These are phyloP conservation scores for Tritrichomonas foetus DNA, from an alignment of 208 protist species.

Conservation along the genomic window DNA sequence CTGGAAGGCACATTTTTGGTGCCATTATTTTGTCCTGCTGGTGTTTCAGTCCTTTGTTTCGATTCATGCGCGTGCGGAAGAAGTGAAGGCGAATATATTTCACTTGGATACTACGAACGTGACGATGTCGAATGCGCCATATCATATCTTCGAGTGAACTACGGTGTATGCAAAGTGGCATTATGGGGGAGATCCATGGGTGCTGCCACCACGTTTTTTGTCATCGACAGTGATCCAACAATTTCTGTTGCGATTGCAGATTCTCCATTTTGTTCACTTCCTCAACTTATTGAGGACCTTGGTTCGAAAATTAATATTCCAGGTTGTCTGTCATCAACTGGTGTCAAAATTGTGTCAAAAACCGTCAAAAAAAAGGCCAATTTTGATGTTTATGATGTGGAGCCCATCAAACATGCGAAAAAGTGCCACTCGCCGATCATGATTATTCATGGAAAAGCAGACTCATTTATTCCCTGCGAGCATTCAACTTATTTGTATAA, in stretches of 20 bases:
- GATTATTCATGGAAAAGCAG: not conserved
- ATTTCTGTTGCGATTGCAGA: not conserved
- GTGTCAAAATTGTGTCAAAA: not conserved
- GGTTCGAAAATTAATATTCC: not conserved
- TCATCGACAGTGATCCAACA: not conserved
- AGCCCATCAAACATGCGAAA: not conserved
- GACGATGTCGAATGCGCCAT: slow-evolving; percentile 20
- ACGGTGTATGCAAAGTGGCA: not conserved
- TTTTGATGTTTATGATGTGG: not conserved
- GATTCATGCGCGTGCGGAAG: not conserved
- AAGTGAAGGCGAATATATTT: not conserved
- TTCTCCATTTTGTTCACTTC: slow-evolving; percentile 2
- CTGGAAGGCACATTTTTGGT: not conserved
- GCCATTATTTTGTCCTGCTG: not conserved
- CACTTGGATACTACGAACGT: not conserved
- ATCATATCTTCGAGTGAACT: not conserved
- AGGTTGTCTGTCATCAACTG: not conserved
- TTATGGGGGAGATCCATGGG: slow-evolving; percentile 17
- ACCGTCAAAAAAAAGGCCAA: not conserved
- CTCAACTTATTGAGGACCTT: not conserved
- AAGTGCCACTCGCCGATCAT: not conserved
- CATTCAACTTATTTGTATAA: not conserved
- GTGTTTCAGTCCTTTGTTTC: not conserved
- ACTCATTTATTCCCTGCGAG: not conserved
- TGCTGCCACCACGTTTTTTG: not conserved